Base-by-base conservation (phyloP, 805 yeast species). In the Crinitomyces ghanaensis region DNA sequence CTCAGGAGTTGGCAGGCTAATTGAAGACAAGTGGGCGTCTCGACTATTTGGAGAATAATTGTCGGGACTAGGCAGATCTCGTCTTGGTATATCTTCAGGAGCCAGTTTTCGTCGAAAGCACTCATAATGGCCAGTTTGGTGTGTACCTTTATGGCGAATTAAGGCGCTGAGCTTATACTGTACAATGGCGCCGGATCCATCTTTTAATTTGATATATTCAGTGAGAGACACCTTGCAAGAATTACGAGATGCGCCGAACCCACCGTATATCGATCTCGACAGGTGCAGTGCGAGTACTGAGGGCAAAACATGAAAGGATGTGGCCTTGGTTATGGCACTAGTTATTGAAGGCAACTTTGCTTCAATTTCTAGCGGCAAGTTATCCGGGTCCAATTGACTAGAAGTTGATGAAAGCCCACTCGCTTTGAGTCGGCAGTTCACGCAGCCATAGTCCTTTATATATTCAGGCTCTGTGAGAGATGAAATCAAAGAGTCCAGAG, bases 61-160 rank as follows among this genome's bases (percentile, higher is more conserved):
- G n/a, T n/a, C n/a, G n/a, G n/a, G n/a, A n/a, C n/a, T n/a, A n/a
- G n/a, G n/a, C n/a, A n/a, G n/a, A n/a, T n/a, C n/a, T n/a, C n/a
- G n/a, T n/a, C n/a, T n/a, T n/a, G n/a, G n/a, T n/a, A n/a, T n/a
- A n/a, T n/a, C n/a, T n/a, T n/a, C n/a, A n/a, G n/a, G n/a, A n/a
- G n/a, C n/a, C n/a, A n/a, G n/a, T 50, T 85, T 86, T 30, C 73
- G 74, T 41, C 80, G 75, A 51, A 73, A 83, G 46, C 95, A 82
- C 48, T 86, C 94, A 51, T 85, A 86, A 50, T 86, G 97, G 1
- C 97, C 97, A 28, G 74, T 70, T 14, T 75, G 68, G 54, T 86
- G 96, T 1, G 88, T 74, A 0, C 98, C 98, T 29, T 76, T 72
- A 52, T 91, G 97, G 43, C 85, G 69, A 13, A 91, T 74, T 40